Conservation (phyloP, 1,284 basidiomycete genomes). For the Porodaedalea pini region DNA sequence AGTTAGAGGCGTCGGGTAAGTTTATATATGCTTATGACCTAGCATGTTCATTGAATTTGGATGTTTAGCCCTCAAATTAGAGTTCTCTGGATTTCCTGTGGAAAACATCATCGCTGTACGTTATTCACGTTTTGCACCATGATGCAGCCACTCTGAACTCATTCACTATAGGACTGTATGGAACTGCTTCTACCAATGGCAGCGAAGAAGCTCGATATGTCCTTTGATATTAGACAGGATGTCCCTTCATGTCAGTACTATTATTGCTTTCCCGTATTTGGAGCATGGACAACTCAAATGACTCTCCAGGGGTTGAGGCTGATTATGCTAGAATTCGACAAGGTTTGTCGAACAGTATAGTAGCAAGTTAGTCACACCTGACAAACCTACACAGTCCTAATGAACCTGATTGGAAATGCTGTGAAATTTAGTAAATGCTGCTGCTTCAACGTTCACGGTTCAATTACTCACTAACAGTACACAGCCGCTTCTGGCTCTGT, state of each 20-base stretch:
- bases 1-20: constrained; percentile 64
- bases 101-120: constrained; percentile 68
- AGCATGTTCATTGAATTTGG: constrained; percentile 12
- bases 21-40: background rate
- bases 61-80: constrained; percentile 56
- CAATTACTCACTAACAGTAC: background rate
- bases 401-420: constrained; percentile 73
- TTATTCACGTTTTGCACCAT: constrained; percentile 12
- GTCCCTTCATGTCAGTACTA: constrained; percentile 55
- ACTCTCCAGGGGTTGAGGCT: constrained; percentile 56
- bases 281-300: background rate
- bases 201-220: constrained; percentile 65
- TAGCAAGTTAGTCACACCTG: constrained; percentile 6
- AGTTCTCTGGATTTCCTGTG: constrained; percentile 60
- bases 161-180: constrained; percentile 56
- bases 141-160: background rate
- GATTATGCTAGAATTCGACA: constrained; percentile 71
- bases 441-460: background rate
- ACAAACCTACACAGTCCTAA: constrained; percentile 44
- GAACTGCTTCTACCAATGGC: constrained; percentile 68
- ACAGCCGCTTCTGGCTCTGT: constrained; percentile 51
- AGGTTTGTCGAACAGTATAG: constrained; percentile 36
- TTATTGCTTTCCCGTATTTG: background rate
- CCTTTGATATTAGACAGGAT: constrained; percentile 61
- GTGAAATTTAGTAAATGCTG: constrained; percentile 53